Evolutionary conservation across 2,329 filamentous ascomycete species (phyloP).

Genomic region (Tolypocladium album): DNA sequence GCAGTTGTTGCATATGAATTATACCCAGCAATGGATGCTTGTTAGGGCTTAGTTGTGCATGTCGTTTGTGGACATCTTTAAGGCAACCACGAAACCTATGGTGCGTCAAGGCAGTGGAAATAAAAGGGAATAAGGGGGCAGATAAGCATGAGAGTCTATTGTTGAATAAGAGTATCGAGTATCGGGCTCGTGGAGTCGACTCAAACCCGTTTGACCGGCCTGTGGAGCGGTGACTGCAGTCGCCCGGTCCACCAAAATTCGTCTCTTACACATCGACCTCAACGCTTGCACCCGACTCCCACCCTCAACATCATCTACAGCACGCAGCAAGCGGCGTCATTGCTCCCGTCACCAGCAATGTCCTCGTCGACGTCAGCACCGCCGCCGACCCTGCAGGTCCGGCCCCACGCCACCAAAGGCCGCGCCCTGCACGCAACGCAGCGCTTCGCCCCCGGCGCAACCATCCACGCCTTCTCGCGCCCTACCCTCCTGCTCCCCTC

Average conservation of each 20-base stretch:
- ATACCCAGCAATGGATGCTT: not conserved
- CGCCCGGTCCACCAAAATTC: not conserved
- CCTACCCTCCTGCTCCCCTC: constrained; percentile 36
- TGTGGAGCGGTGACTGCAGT: not conserved
- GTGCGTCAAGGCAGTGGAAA: not conserved
- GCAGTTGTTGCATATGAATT: not conserved
- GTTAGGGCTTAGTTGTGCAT: not conserved
- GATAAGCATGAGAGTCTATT: no score
- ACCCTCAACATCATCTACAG: not conserved
- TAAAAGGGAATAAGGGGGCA: not conserved
- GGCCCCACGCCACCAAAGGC: constrained; percentile 23
- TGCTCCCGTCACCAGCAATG: not conserved
- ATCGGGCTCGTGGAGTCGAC: not conserved
- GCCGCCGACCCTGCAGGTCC: constrained; percentile 13
- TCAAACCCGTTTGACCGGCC: not conserved
- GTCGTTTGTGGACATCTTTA: not conserved
- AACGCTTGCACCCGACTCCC: not conserved
- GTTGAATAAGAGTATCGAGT: no score
- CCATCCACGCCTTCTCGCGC: constrained; percentile 31
- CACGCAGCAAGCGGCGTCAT: not conserved
- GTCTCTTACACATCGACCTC: not conserved
- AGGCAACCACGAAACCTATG: not conserved
- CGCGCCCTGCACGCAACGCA: constrained; percentile 34
- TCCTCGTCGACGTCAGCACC: not conserved
- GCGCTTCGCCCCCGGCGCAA: constrained; percentile 31